These are phyloP conservation scores for Crithidia sp. DNA, from an alignment of 208 protist species.

Conservation along the genomic window DNA sequence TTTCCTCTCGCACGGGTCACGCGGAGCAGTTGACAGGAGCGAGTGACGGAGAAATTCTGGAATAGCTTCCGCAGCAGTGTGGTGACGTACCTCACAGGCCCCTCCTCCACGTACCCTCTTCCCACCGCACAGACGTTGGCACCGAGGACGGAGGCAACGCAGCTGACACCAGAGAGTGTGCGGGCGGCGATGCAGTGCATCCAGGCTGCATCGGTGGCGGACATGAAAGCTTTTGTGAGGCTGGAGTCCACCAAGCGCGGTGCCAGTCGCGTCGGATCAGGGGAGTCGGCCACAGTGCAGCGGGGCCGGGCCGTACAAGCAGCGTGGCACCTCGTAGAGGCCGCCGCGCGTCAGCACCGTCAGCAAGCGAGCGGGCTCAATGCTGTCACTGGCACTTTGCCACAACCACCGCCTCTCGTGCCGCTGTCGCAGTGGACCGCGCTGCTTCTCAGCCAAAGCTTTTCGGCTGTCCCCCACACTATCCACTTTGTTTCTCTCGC, in stretches of 20 bases:
- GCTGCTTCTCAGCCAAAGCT: constrained; percentile 15
- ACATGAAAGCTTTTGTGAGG: constrained; percentile 23
- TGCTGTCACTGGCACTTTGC: background rate
- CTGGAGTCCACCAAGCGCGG: constrained; percentile 26
- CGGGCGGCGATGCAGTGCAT: constrained; percentile 21
- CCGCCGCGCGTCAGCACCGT: background rate
- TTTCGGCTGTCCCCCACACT: constrained; percentile 49
- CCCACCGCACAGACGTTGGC: no score
- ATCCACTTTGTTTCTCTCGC: constrained; percentile 53
- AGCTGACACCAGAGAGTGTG: constrained; percentile 9
- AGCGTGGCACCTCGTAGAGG: constrained; percentile 9
- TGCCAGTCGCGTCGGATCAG: background rate
- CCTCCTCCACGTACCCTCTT: constrained; percentile 10
- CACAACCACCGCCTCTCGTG: background rate
- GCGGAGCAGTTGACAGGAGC: background rate
- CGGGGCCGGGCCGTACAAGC: constrained; percentile 8
- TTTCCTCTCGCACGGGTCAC: background rate
- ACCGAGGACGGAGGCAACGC: background rate
- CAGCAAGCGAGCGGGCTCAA: background rate
- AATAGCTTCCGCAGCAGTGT: constrained; percentile 9
- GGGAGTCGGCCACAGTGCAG: background rate
- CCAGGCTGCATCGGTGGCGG: constrained; percentile 1
- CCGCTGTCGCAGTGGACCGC: constrained; percentile 2
- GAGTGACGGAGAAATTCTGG: background rate
- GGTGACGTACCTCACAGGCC: constrained; percentile 16